phyloP scores from a whole-genome alignment of 208 protist genomes.

The Phytomonas francai region DNA sequence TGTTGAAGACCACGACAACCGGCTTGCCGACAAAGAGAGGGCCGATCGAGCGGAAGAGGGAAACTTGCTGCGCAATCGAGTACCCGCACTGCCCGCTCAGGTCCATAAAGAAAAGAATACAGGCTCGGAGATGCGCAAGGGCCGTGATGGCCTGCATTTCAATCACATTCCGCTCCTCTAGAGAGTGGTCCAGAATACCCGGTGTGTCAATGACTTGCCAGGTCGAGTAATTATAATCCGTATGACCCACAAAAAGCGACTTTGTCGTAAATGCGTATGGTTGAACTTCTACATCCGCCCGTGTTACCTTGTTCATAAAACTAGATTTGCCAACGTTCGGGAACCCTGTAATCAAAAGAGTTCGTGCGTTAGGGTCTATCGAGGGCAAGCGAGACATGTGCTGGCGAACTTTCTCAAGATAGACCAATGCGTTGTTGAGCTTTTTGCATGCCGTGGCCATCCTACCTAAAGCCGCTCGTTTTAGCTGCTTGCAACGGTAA shows the following conservation, averaged over 20 bases:
- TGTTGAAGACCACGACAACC: conserved; percentile 99
- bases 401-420: conserved; percentile 99
- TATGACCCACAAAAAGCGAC: conserved; percentile 99
- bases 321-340: conserved; percentile 99
- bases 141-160: conserved; percentile 99
- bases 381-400: conserved; percentile 98
- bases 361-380: conserved; percentile 99
- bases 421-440: conserved; percentile 91
- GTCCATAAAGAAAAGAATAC: conserved; percentile 99
- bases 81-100: conserved; percentile 98
- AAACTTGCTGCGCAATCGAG: conserved; percentile 96
- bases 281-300: conserved; percentile 99
- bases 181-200: conserved; percentile 99
- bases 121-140: conserved; percentile 95
- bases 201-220: conserved; percentile 99
- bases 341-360: conserved; percentile 97
- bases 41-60: conserved; percentile 97
- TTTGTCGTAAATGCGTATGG: conserved; percentile 99
- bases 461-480: conserved; percentile 98
- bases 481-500: conserved; percentile 99
- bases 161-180: conserved; percentile 99
- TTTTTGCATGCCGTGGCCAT: conserved; percentile 98
- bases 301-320: conserved; percentile 99
- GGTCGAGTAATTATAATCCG: conserved; percentile 97
- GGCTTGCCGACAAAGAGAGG: conserved; percentile 99